These are phyloP conservation scores for Alternaria brassicicola DNA, from an alignment of 2,329 filamentous ascomycete species.

Conservation along the genomic window DNA sequence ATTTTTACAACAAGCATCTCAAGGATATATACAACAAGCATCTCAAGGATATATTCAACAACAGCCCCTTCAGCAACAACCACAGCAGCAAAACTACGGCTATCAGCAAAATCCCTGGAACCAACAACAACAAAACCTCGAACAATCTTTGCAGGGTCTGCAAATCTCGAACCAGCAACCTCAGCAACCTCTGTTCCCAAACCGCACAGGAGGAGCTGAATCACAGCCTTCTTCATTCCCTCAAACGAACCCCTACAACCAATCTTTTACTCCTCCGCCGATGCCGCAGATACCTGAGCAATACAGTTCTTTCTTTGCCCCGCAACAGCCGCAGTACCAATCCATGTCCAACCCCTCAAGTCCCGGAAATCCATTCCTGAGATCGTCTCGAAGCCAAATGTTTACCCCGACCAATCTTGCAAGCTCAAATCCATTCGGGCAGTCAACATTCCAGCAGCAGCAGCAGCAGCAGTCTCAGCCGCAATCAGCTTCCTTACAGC, in stretches of 20 bases:
- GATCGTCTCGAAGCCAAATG: conserved; percentile 51
- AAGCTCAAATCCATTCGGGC: conserved; percentile 50
- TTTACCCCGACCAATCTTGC: conserved; percentile 43
- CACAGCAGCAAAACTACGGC: conserved; percentile 14
- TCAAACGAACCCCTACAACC: conserved; percentile 50
- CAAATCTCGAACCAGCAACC: conserved; percentile 59
- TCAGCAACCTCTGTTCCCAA: conserved; percentile 65
- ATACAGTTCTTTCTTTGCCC: conserved; percentile 42
- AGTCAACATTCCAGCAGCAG: conserved; percentile 27
- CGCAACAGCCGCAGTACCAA: conserved; percentile 44
- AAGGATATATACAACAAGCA: conserved; percentile 36
- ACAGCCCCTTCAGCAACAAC: conserved; percentile 17
- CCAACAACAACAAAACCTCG: conserved; percentile 54
- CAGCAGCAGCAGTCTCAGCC: conserved; percentile 25
- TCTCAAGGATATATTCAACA: conserved; percentile 39
- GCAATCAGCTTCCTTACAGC: conserved; percentile 17
- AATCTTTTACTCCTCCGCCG: conserved; percentile 50
- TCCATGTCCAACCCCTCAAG: conserved; percentile 49
- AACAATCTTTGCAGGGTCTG: conserved; percentile 76
- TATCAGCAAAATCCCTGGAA: conserved; percentile 25
- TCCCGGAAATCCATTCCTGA: conserved; percentile 53
- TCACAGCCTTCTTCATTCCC: conserved; percentile 46
- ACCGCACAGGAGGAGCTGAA: conserved; percentile 70
- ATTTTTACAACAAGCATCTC: conserved; percentile 60
- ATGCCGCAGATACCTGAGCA: conserved; percentile 50